Base-by-base conservation (phyloP, 768 basidiomycete genomes). In the Cyclocybe cylindracea region DNA sequence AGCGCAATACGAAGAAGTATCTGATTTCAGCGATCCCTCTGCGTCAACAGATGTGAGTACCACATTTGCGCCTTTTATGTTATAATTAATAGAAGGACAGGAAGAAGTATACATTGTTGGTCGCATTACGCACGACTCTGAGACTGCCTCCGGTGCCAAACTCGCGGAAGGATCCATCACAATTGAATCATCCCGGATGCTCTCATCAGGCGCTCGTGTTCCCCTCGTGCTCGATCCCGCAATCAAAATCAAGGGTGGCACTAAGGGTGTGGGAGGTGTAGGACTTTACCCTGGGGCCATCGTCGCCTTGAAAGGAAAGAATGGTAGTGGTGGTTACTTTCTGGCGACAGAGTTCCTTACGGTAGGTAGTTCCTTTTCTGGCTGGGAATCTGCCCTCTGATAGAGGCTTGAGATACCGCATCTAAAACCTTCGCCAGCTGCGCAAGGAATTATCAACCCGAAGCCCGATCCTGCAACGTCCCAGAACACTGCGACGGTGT, bases 271-370 rank as follows among this genome's bases (percentile, higher is more conserved):
- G 8, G 81, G 79, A 11, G 84, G 85, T 0, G 69, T 87, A 8
- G 86, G 90, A 1, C 64, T 98, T 38, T 98, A 95, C 63, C 93
- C 94, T 4, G 97, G 97, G 3, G 86, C 86, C 29, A 83, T 98
- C 46, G 87, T 87, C 1, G 94, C 88, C 0, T 63, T 98, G 32
- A 90, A 84, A 54, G 97, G 97, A 0, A 83, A 80, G 65, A 98
- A 98, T 67, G 94, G 94, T 1, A 91, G 94, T 2, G 94, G 91
- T 5, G 89, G 85, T 2, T 85, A 85, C 72, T 98, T 98, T 64
- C 76, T 84, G 8, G 95, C 88, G 0, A 82, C 83, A 19, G 94
- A 98, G 61, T 74, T 96, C 7, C 67, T 97, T 35, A 72, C 84
- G 57, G 96, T 98, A 63, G 65, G 88, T 71, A 11, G 14, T 29